Percentiles rank a stretch among this genome's conserved stretches.
phyloP scores from a whole-genome alignment of 208 protist species.

The Trypanosoma vivax region DNA sequence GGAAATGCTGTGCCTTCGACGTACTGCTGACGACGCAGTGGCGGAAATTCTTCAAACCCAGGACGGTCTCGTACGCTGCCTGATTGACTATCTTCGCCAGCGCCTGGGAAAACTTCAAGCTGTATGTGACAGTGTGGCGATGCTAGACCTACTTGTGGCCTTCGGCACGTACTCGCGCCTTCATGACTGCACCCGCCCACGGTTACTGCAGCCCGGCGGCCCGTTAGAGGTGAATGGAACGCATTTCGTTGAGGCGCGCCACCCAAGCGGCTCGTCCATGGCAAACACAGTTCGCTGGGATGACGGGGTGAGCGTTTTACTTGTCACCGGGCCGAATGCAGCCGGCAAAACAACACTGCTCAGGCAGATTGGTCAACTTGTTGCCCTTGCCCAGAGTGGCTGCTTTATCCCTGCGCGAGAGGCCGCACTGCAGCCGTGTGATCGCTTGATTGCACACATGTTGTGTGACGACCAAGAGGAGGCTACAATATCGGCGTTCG shows the following conservation, averaged over 20 bases:
- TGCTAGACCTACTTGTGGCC: slow-evolving; percentile 83
- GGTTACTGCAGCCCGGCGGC: slow-evolving; percentile 6
- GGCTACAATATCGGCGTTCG: slow-evolving; percentile 56
- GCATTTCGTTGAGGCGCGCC: slow-evolving; percentile 39
- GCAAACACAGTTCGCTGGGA: slow-evolving; percentile 28
- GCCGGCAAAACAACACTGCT: slow-evolving; percentile 93
- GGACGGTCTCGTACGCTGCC: slow-evolving; percentile 36
- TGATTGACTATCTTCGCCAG: slow-evolving; percentile 49
- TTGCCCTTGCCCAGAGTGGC: slow-evolving; percentile 89
- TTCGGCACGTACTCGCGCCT: slow-evolving; percentile 54
- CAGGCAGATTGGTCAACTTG: slow-evolving; percentile 79
- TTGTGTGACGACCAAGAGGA: slow-evolving; percentile 67
- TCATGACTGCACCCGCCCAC: slow-evolving; percentile 41
- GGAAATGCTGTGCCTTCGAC: slow-evolving; percentile 58
- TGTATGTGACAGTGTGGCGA: slow-evolving; percentile 73
- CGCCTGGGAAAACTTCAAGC: slow-evolving; percentile 74
- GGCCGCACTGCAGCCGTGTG: slow-evolving; percentile 49
- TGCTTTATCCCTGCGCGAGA: slow-evolving; percentile 81
- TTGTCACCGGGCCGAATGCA: slow-evolving; percentile 91
- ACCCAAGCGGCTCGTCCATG: slow-evolving; percentile 12
- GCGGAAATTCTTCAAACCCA: slow-evolving; percentile 63
- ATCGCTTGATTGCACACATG: slow-evolving; percentile 76
- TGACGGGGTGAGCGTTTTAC: slow-evolving; percentile 32
- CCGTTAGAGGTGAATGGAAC: slow-evolving; percentile 11
- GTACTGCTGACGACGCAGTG: slow-evolving; percentile 42